These are phyloP conservation scores for Phaeotremella skinneri DNA, from an alignment of 768 basidiomycete genomes.

Conservation along the genomic window DNA sequence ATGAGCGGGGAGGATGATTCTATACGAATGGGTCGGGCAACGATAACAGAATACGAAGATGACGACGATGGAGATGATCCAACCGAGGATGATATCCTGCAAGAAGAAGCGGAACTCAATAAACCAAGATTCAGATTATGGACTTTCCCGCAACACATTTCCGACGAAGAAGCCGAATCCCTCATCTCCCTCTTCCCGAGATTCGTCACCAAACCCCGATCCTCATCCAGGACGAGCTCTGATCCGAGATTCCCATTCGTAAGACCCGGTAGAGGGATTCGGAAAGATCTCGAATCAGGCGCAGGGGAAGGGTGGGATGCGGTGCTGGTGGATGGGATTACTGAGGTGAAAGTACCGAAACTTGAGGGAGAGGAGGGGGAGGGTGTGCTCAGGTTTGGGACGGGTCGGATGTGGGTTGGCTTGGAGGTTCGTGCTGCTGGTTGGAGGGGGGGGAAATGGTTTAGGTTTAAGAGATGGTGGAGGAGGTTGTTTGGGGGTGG, in stretches of 20 bases:
- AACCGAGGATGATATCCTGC: conserved; percentile 55
- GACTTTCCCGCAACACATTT: conserved; percentile 70
- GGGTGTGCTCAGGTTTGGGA: conserved; percentile 68
- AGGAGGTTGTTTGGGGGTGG: conserved; percentile 65
- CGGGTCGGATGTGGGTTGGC: conserved; percentile 80
- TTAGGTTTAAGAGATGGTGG: conserved; percentile 74
- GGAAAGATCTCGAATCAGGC: conserved; percentile 26
- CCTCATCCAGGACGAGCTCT: conserved; percentile 41
- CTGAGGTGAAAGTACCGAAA: conserved; percentile 36
- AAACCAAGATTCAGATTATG: conserved; percentile 63
- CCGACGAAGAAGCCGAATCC: conserved; percentile 66
- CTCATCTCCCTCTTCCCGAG: conserved; percentile 73
- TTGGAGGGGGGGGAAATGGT: conserved; percentile 78
- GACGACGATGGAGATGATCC: conserved; percentile 51
- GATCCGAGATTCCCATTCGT: conserved; percentile 59
- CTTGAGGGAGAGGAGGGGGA: conserved; percentile 56
- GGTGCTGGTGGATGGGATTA: conserved; percentile 11
- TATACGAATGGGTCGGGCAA: no score
- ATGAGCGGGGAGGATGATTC: no score
- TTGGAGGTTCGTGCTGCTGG: conserved; percentile 61
- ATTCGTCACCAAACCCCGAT: conserved; percentile 58
- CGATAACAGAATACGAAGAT: no score
- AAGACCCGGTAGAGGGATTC: conserved; percentile 32
- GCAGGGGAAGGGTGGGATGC: conserved; percentile 14
- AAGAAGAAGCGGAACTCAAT: conserved; percentile 40